These are phyloP conservation scores for Skeletonema marinoi DNA, from an alignment of 108 stramenopile genomes.

Conservation along the genomic window DNA sequence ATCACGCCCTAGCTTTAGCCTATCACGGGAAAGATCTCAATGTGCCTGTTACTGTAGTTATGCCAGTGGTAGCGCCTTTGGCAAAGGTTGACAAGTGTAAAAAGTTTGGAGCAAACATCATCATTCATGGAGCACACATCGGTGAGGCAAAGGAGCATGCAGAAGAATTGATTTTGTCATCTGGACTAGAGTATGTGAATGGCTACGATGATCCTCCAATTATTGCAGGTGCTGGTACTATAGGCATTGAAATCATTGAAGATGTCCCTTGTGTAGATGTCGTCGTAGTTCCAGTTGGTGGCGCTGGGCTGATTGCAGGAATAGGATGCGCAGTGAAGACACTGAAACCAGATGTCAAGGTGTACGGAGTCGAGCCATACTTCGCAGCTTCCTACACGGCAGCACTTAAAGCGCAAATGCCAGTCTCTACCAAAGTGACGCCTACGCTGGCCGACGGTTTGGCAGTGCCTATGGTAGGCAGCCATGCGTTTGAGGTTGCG, in stretches of 20 bases:
- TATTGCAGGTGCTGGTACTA: slow-evolving; percentile 97
- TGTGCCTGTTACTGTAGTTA: slow-evolving; percentile 95
- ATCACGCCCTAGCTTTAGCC: slow-evolving; percentile 93
- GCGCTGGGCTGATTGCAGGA: slow-evolving; percentile 96
- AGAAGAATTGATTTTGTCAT: slow-evolving; percentile 57
- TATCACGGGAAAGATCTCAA: slow-evolving; percentile 93
- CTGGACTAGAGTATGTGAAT: slow-evolving; percentile 87
- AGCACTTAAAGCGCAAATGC: slow-evolving; percentile 81
- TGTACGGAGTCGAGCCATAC: slow-evolving; percentile 93
- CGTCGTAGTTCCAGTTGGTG: slow-evolving; percentile 94
- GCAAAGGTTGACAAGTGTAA: slow-evolving; percentile 96
- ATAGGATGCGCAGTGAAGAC: slow-evolving; percentile 94
- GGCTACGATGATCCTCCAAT: slow-evolving; percentile 98
- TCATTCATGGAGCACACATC: slow-evolving; percentile 93
- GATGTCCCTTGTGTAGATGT: slow-evolving; percentile 94
- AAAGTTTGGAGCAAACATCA: slow-evolving; percentile 91
- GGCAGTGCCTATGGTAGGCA: slow-evolving; percentile 92
- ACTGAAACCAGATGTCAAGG: slow-evolving; percentile 83
- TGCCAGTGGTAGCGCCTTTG: slow-evolving; percentile 94
- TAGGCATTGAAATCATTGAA: slow-evolving; percentile 95
- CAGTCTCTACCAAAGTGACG: slow-evolving; percentile 62
- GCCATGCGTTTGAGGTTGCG: slow-evolving; percentile 91
- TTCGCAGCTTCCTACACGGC: slow-evolving; percentile 91
- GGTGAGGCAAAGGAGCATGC: slow-evolving; percentile 91
- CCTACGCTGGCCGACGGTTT: slow-evolving; percentile 96